A percentile compares a stretch with the other conserved stretches of the same genome.
Conservation (phyloP, 371 early-diverging fungal genomes). For the Coelomomyces lativittatus region DNA sequence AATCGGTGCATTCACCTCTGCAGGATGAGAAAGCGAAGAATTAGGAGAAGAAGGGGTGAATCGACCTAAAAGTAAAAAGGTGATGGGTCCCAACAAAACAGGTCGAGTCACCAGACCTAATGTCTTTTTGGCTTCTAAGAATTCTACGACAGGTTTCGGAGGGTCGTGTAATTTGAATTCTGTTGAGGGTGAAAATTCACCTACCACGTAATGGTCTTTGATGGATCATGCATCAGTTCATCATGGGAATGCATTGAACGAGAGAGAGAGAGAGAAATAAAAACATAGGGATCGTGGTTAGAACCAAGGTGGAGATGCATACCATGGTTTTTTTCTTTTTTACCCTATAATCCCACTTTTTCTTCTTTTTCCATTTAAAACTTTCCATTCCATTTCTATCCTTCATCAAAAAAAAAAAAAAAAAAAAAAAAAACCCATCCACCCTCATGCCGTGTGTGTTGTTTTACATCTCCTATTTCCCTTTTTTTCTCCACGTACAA, state of each 20-base stretch:
- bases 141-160: slow-evolving; percentile 66
- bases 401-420: too few species aligned
- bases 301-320: too few species aligned
- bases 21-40: slow-evolving; percentile 6
- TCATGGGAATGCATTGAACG: neutral
- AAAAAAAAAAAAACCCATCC: too few species aligned
- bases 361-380: too few species aligned
- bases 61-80: slow-evolving; percentile 71
- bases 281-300: too few species aligned
- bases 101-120: slow-evolving; percentile 77
- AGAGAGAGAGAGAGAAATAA: neutral
- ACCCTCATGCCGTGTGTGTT: too few species aligned
- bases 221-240: neutral
- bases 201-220: slow-evolving; percentile 55
- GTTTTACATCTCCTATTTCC: too few species aligned
- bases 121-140: slow-evolving; percentile 68
- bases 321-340: too few species aligned
- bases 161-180: slow-evolving; percentile 45
- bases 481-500: too few species aligned
- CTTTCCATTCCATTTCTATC: too few species aligned
- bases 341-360: too few species aligned
- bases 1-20: too few species aligned
- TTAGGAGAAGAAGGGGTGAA: slow-evolving; percentile 11
- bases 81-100: slow-evolving; percentile 76
- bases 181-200: slow-evolving; percentile 61